These are phyloP conservation scores for Colletotrichum trifolii DNA, from an alignment of 2,329 filamentous ascomycete species.

Conservation along the genomic window DNA sequence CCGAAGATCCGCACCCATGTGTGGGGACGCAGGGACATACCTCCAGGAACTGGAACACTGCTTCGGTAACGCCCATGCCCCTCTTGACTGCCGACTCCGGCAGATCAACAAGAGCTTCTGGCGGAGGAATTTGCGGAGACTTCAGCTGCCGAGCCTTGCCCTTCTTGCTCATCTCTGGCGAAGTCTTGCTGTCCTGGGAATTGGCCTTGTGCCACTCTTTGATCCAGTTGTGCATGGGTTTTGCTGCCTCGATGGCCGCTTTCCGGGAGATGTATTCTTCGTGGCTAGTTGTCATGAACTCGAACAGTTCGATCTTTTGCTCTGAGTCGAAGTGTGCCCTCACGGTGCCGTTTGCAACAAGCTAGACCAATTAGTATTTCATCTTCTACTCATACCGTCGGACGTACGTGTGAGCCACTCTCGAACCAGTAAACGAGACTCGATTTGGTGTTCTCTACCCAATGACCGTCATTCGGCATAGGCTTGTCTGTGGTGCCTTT, in stretches of 20 bases:
- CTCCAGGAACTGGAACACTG: constrained; percentile 74
- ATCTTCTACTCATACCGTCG: not conserved
- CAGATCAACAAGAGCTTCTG: constrained; percentile 67
- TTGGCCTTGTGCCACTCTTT: constrained; percentile 74
- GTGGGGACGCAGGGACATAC: constrained; percentile 48
- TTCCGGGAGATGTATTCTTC: constrained; percentile 86
- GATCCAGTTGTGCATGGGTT: constrained; percentile 71
- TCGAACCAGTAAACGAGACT: constrained; percentile 92
- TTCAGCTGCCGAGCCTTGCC: constrained; percentile 68
- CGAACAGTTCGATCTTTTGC: constrained; percentile 85
- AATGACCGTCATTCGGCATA: constrained; percentile 72
- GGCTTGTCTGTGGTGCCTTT: constrained; percentile 66
- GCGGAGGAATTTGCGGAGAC: constrained; percentile 68
- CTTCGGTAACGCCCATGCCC: constrained; percentile 68
- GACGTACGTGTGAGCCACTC: constrained; percentile 80
- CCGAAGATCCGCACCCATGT: constrained; percentile 12
- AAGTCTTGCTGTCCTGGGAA: constrained; percentile 65
- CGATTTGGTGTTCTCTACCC: constrained; percentile 80
- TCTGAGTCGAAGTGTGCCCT: constrained; percentile 82
- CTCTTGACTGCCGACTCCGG: constrained; percentile 67
- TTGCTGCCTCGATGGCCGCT: constrained; percentile 69
- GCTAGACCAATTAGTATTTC: constrained; percentile 54
- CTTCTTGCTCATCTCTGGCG: constrained; percentile 77
- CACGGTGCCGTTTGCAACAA: constrained; percentile 81
- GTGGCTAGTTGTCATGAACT: constrained; percentile 80